These are phyloP conservation scores for Phoma herbarum DNA, from an alignment of 2,329 filamentous ascomycete genomes.

Conservation along the genomic window DNA sequence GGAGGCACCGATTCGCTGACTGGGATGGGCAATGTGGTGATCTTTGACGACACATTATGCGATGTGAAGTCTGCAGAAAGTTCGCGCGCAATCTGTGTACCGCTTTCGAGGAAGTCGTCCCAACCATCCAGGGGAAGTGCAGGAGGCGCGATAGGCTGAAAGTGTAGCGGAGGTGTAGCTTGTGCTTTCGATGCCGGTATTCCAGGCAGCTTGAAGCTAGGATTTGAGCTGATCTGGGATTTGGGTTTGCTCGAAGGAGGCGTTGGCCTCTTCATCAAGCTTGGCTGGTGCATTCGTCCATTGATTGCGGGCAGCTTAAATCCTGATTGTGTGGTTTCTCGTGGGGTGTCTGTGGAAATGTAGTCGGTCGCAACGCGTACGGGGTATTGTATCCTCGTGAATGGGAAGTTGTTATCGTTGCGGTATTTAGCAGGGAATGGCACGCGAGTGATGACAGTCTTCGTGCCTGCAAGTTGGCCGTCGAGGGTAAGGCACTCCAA, in stretches of 20 bases:
- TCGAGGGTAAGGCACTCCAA: conserved; percentile 48
- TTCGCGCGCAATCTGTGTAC: conserved; percentile 57
- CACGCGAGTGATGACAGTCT: conserved; percentile 41
- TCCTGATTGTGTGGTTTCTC: conserved; percentile 20
- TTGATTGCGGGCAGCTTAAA: conserved; percentile 37
- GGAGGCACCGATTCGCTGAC: conserved; percentile 26
- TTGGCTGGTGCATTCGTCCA: conserved; percentile 15
- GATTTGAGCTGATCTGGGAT: conserved; percentile 20
- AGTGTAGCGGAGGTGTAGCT: neutral
- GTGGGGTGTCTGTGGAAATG: conserved; percentile 1
- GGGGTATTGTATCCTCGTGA: conserved; percentile 45
- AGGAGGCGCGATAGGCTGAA: neutral
- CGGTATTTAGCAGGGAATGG: conserved; percentile 41
- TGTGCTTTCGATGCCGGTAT: conserved; percentile 36
- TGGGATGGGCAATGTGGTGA: neutral
- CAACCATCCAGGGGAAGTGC: conserved; percentile 33
- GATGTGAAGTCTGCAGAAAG: conserved; percentile 35
- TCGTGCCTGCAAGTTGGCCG: conserved; percentile 46
- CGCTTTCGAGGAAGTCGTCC: conserved; percentile 56
- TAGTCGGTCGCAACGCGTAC: conserved; percentile 41
- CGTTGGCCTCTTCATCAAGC: conserved; percentile 19
- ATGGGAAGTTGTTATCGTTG: conserved; percentile 39
- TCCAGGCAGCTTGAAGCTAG: conserved; percentile 38
- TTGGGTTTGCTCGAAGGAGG: conserved; percentile 12
- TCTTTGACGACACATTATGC: neutral